Base-by-base conservation (phyloP, 495 filamentous ascomycete genomes). In the Amniculicola lignicola region DNA sequence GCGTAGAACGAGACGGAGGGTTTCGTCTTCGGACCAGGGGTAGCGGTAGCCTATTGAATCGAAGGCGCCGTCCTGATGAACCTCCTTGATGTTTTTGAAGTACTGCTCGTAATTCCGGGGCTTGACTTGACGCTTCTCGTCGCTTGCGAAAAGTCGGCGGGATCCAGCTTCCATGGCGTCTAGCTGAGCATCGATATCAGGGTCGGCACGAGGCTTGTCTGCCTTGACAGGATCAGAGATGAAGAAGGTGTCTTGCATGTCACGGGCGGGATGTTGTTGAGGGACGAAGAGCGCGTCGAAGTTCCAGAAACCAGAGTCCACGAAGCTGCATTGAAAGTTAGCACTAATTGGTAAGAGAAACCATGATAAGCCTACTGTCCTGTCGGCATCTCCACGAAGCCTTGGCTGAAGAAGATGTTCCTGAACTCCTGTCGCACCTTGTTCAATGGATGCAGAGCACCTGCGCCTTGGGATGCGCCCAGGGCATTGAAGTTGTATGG, bases 291-390 rank as follows among this genome's bases (percentile, higher is more conserved):
- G 90, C 36, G 90, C 83, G 62, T 97, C 93, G 70, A 97, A 97
- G 72, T 96, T 96, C 87, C 92, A 98, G 84, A 96, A 96, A 33
- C 91, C 91, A 18, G 89, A 91, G 75, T 98, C 93, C 54, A 96
- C 90, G 68, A 84, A 93, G 64, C 84, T 84, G 62, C 18, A n/a
- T 16, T 27, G 12, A 10, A 48, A 42, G 49, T 59, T 27, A 56
- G 51, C 41, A 15, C 21, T 12, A 0, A 7, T 21, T 23, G 10
- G 16, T 2, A 48, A 5, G 18, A 37, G 15, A 48, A 14, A 7
- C 4, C 46, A 41, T 41, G 7, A 7, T 33, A 7, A n/a, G n/a
- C 53, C 19, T 63, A 84, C 72, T 79, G 74, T 59, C 82, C 81
- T 3, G 88, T 90, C 14, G 87, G 82, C 88, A 92, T 92, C 68